Evolutionary conservation across 495 filamentous ascomycete genomes (phyloP), one percentile per base, ranked within the genome.

Genomic region (Penicillium cosmopolitanum): DNA sequence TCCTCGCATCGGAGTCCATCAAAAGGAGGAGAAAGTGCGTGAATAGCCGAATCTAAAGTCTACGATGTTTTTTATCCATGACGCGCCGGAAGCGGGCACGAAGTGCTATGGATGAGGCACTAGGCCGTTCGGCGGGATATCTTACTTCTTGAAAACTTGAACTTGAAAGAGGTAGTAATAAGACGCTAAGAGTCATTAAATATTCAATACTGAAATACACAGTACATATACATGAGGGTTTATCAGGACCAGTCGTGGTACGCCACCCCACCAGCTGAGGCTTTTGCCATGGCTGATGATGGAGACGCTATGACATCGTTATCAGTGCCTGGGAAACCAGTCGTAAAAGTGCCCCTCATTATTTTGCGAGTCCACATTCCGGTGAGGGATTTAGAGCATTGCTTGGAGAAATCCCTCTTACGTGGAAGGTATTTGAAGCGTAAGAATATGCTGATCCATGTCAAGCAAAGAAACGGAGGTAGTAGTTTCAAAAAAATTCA

Each of bases 311-410:
- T 48, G 46, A 48, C 46, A 48, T 48, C 46, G 46, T 48, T 48
- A 48, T 48, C 46, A 48, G 46, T 48, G 46, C 46, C 46, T 48
- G 46, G 46, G 46, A 48, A 48, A 48, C 46, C 19, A 36, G 43
- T 15, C 16, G 28, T 44, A 33, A 52, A 51, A 52, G 16, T 10
- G n/a, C 42, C 42, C 42, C 42, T 47, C 50, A 46, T 54, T 57
- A 21, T 21, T 58, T 57, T 42, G 35, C 9, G 23, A 55, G 50
- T 33, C 21, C 44, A 46, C 60, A 66, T 66, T 63, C 63, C 57
- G 48, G 61, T 66, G 63, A 59, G 63, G 63, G 53, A 66, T 63
- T 66, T 66, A 23, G 40, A 51, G 33, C 59, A 56, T 56, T 44
- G 42, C 42, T 61, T 31, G 28, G 28, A 31, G 28, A 60, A 60